phyloP scores from a whole-genome alignment of 2,329 filamentous ascomycete species.

The Monosporascus sp. region DNA sequence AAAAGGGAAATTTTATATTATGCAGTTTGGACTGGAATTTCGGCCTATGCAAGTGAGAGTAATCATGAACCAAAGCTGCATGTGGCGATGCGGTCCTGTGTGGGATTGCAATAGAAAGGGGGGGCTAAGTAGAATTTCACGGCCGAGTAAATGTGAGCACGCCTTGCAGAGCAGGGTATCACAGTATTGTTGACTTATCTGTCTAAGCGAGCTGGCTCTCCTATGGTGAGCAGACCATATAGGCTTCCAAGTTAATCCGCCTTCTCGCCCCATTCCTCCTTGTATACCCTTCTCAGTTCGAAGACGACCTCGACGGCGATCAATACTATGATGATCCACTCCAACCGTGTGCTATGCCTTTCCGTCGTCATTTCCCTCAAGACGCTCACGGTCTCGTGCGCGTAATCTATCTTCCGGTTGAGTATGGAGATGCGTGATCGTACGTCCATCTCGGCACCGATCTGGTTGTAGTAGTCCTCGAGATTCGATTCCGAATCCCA shows the following conservation, averaged over 20 bases:
- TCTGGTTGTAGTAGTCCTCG: constrained; percentile 92
- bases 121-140: too few species aligned
- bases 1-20: too few species aligned
- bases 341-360: constrained; percentile 79
- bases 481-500: constrained; percentile 95
- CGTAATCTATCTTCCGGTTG: constrained; percentile 98
- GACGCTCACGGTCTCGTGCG: constrained; percentile 88
- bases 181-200: not conserved
- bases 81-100: too few species aligned
- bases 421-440: constrained; percentile 83
- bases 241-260: not conserved
- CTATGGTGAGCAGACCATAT: not conserved
- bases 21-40: too few species aligned
- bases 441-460: constrained; percentile 85
- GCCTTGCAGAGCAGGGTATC: not conserved
- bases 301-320: constrained; percentile 91
- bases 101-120: too few species aligned
- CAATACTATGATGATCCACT: constrained; percentile 93
- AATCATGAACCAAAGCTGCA: too few species aligned
- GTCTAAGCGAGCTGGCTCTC: not conserved
- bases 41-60: too few species aligned
- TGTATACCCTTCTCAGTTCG: constrained; percentile 51
- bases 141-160: too few species aligned
- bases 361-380: constrained; percentile 84
- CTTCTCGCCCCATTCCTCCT: constrained; percentile 16